A percentile compares a stretch with the other conserved stretches of the same genome.
Evolutionary conservation across 805 yeast species (phyloP).

Genomic region (Candida jianshihensis): DNA sequence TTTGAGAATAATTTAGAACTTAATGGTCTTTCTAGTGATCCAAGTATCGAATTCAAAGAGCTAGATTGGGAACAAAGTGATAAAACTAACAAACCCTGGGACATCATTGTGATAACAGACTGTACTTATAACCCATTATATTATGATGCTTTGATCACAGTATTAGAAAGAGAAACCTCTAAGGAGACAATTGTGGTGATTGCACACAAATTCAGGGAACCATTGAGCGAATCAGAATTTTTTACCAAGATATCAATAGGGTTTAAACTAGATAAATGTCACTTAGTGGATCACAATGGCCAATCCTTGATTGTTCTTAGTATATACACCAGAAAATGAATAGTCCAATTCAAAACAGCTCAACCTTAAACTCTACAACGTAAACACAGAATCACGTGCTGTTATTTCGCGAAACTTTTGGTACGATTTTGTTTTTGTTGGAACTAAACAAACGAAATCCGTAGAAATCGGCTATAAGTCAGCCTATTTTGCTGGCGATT

Average conservation of each 20-base stretch:
- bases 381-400: too few relatives aligned
- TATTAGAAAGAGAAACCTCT: constrained; percentile 17
- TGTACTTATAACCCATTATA: constrained; percentile 36
- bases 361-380: too few relatives aligned
- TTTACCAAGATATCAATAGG: constrained; percentile 11
- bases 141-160: constrained; percentile 28
- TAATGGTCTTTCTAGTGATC: constrained; percentile 12
- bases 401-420: too few relatives aligned
- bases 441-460: too few relatives aligned
- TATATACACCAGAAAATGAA: constrained; percentile 5
- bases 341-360: too few relatives aligned
- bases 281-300: constrained; percentile 9
- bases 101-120: constrained; percentile 33
- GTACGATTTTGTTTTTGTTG: too few relatives aligned
- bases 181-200: constrained; percentile 10
- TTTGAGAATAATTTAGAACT: constrained; percentile 25
- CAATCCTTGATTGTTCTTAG: constrained; percentile 18
- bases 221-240: constrained; percentile 18
- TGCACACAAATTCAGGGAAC: constrained; percentile 23
- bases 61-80: constrained; percentile 31
- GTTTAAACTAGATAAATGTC: too few relatives aligned
- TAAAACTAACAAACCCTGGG: constrained; percentile 21
- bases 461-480: too few relatives aligned
- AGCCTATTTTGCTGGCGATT: too few relatives aligned
- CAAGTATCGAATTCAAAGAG: constrained; percentile 17